Conservation (phyloP, 2,329 filamentous ascomycete species). For the Phyllosticta citrichinensis region DNA sequence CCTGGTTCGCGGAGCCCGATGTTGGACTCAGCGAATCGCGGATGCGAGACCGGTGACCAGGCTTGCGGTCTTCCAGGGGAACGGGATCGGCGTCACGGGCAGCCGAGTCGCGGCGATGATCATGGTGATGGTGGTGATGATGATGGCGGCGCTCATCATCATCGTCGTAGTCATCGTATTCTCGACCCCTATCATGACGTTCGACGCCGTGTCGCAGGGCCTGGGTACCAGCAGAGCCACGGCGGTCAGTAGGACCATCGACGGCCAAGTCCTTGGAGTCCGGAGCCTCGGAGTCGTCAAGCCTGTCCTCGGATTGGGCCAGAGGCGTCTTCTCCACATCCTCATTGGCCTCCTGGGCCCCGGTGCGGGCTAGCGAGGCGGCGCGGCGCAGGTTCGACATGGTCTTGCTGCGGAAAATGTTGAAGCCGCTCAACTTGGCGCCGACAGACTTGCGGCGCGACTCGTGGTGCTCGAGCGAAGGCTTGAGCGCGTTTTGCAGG, state of each 20-base stretch:
- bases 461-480: background rate
- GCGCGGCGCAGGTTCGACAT: constrained; percentile 17
- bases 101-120: background rate
- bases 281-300: background rate
- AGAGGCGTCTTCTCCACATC: background rate
- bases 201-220: background rate
- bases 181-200: background rate
- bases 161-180: background rate
- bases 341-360: background rate
- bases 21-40: constrained; percentile 12
- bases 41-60: constrained; percentile 21
- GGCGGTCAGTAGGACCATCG: background rate
- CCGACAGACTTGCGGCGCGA: background rate
- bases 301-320: background rate
- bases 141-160: background rate
- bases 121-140: background rate
- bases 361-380: background rate
- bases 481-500: background rate
- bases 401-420: constrained; percentile 21
- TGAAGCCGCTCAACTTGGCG: background rate
- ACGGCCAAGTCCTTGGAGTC: background rate
- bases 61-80: constrained; percentile 7
- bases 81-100: background rate
- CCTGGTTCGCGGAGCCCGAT: constrained; percentile 13
- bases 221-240: background rate